Evolutionary conservation across 495 filamentous ascomycete genomes (phyloP).

Genomic region (Penicillium robsamsonii): DNA sequence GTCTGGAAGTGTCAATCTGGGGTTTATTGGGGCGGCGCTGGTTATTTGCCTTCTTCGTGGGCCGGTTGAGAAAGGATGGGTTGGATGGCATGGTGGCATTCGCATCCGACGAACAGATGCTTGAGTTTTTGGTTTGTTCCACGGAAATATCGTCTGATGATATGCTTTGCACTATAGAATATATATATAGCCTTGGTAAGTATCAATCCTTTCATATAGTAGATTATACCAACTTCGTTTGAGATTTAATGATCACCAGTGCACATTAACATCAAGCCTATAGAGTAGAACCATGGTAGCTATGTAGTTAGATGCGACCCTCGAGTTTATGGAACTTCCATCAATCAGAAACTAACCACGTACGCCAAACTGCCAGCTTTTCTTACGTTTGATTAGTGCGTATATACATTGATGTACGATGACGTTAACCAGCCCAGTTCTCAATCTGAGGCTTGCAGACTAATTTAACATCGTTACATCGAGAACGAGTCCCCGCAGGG

Average conservation of each 20-base stretch:
- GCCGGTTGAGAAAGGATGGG: slow-evolving; percentile 68
- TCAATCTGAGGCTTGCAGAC: not conserved
- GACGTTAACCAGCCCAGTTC: slow-evolving; percentile 2
- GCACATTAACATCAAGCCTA: too few species aligned
- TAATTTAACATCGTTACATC: not conserved
- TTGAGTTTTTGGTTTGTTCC: not conserved
- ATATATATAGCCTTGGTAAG: not conserved
- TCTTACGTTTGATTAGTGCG: too few species aligned
- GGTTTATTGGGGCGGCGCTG: slow-evolving; percentile 59
- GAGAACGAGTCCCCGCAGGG: not conserved
- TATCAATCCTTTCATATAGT: too few species aligned
- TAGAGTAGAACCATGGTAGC: too few species aligned
- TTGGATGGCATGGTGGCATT: slow-evolving; percentile 69
- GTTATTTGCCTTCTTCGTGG: slow-evolving; percentile 57
- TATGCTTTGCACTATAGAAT: not conserved
- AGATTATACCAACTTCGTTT: too few species aligned
- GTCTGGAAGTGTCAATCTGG: slow-evolving; percentile 66
- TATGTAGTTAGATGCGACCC: too few species aligned
- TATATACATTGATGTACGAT: not conserved
- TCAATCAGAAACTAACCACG: too few species aligned
- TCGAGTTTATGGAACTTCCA: too few species aligned
- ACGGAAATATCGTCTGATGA: not conserved
- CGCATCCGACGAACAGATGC: slow-evolving; percentile 8
- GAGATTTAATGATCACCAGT: too few species aligned
- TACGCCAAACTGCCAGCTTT: too few species aligned